phyloP scores from a whole-genome alignment of 1,284 basidiomycete species.

The Papiliotrema fonsecae region DNA sequence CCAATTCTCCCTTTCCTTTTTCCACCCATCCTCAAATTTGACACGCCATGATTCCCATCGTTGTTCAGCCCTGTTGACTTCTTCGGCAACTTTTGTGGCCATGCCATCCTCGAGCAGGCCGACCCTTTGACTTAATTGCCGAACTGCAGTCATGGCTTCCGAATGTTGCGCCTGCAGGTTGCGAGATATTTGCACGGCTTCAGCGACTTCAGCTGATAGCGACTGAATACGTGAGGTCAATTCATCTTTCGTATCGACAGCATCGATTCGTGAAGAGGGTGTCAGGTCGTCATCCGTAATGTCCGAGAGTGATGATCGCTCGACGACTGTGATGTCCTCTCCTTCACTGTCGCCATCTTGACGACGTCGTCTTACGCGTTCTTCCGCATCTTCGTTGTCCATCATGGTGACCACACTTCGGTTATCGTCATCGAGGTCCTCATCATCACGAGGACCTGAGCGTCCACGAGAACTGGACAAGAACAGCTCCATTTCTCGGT shows the following conservation, averaged over 20 bases:
- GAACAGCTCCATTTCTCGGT: constrained; percentile 40
- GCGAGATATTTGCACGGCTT: constrained; percentile 68
- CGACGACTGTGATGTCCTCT: too few species aligned
- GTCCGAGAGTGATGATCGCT: too few species aligned
- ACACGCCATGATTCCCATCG: constrained; percentile 61
- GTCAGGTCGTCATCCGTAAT: constrained; percentile 9
- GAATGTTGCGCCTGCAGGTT: constrained; percentile 73
- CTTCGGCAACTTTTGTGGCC: constrained; percentile 51
- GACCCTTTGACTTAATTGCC: constrained; percentile 60
- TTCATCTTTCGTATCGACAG: constrained; percentile 55
- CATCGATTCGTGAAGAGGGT: constrained; percentile 7
- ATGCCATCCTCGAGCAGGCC: constrained; percentile 50
- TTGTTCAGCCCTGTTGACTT: constrained; percentile 58
- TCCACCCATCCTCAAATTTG: constrained; percentile 70
- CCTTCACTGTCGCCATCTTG: constrained; percentile 50
- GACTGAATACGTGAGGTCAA: constrained; percentile 65
- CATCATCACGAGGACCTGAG: constrained; percentile 47
- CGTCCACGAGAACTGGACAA: constrained; percentile 33
- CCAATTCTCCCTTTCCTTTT: constrained; percentile 72
- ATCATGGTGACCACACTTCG: constrained; percentile 41
- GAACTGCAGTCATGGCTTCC: constrained; percentile 72
- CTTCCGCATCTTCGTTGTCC: constrained; percentile 49
- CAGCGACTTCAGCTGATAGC: constrained; percentile 69
- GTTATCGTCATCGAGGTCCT: constrained; percentile 45
- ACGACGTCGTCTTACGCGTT: constrained; percentile 50